A percentile compares a stretch with the other conserved stretches of the same genome.
phyloP scores from a whole-genome alignment of 345 rosid species.

The Pugionium dolabratum region DNA sequence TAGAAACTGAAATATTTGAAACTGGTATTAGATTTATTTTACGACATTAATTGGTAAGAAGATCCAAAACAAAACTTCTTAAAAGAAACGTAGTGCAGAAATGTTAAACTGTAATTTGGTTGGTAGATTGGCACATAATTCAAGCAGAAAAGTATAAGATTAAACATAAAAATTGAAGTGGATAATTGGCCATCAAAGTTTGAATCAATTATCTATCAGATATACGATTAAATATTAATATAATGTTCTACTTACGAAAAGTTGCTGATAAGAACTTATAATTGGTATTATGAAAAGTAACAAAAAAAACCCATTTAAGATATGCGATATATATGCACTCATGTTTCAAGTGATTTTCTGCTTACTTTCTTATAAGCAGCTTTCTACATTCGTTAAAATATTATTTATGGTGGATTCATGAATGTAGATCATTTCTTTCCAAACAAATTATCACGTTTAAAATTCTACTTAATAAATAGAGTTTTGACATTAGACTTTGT shows the following conservation, averaged over 20 bases:
- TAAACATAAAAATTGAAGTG: not conserved
- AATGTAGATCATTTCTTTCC: not conserved
- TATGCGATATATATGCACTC: too few species aligned
- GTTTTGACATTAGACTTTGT: too few species aligned
- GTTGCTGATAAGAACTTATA: conserved; percentile 17
- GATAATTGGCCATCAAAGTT: conserved; percentile 19
- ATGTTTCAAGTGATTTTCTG: too few species aligned
- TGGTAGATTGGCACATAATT: conserved; percentile 28
- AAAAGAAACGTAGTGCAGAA: conserved; percentile 18
- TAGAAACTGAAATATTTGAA: too few species aligned
- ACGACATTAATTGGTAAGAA: too few species aligned
- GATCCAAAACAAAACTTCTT: too few species aligned
- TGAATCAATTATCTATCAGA: conserved; percentile 5
- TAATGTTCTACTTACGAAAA: not conserved
- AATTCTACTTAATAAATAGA: too few species aligned
- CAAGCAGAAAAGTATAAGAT: conserved; percentile 24
- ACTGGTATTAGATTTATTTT: too few species aligned
- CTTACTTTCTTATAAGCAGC: too few species aligned
- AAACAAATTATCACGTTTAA: too few species aligned
- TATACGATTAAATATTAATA: not conserved
- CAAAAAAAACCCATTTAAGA: too few species aligned
- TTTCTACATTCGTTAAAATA: too few species aligned
- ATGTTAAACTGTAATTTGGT: conserved; percentile 24
- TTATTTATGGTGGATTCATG: not conserved
- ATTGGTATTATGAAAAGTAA: not conserved